These are phyloP conservation scores for Inonotus obliquus DNA, from an alignment of 1,284 basidiomycete species.

Conservation along the genomic window DNA sequence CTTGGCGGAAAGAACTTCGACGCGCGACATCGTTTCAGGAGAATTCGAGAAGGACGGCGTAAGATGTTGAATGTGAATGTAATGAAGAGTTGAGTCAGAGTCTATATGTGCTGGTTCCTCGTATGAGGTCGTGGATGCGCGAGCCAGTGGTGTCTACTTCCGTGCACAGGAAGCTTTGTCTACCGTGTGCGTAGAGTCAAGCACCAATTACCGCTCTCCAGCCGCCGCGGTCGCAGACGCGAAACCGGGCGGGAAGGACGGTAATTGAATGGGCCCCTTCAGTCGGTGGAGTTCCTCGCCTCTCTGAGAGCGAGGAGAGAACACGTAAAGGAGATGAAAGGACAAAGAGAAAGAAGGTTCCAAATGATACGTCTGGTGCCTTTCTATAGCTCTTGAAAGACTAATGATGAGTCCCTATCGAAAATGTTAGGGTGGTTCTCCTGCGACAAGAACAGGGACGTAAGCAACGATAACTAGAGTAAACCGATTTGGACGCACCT, in stretches of 20 bases:
- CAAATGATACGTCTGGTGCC: neutral
- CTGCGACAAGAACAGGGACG: constrained; percentile 31
- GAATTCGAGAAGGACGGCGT: constrained; percentile 20
- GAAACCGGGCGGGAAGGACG: constrained; percentile 64
- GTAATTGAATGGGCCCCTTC: constrained; percentile 46
- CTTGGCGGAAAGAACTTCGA: constrained; percentile 49
- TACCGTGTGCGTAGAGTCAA: constrained; percentile 5
- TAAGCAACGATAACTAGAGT: neutral
- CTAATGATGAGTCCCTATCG: constrained; percentile 14
- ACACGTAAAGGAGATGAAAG: constrained; percentile 17
- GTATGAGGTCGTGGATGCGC: constrained; percentile 16
- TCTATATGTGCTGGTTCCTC: constrained; percentile 12
- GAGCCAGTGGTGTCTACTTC: constrained; percentile 13
- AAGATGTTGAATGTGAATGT: neutral
- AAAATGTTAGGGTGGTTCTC: constrained; percentile 74
- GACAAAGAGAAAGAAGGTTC: neutral
- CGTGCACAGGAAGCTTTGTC: neutral
- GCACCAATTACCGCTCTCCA: constrained; percentile 49
- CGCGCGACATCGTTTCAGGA: constrained; percentile 48
- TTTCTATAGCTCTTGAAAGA: constrained; percentile 18
- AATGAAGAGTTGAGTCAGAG: constrained; percentile 7
- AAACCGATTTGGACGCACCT: constrained; percentile 40
- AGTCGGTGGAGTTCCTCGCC: constrained; percentile 64
- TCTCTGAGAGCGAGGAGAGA: constrained; percentile 57
- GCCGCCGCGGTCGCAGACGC: constrained; percentile 61